Evolutionary conservation across 2,329 filamentous ascomycete genomes (phyloP).

Genomic region (Xylariaceae sp.): DNA sequence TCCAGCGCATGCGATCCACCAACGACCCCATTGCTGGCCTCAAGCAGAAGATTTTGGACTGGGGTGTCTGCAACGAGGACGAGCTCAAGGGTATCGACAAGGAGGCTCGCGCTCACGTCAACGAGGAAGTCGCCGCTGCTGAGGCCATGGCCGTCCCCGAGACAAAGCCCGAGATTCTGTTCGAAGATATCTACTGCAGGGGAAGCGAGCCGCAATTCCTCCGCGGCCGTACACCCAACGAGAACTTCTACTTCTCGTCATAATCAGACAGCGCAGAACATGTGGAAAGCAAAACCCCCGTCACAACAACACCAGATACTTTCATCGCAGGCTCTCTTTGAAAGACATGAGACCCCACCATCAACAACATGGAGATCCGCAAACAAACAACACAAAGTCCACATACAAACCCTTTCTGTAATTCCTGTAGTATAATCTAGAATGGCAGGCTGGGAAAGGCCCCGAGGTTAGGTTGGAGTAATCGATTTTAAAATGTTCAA

Average conservation of each 20-base stretch:
- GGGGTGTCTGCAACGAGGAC: slow-evolving; percentile 85
- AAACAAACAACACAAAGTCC: slow-evolving; percentile 3
- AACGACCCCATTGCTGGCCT: slow-evolving; percentile 97
- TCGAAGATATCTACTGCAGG: slow-evolving; percentile 91
- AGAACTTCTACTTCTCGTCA: slow-evolving; percentile 82
- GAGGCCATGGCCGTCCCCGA: slow-evolving; percentile 85
- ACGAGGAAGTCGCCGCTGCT: slow-evolving; percentile 83
- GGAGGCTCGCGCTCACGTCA: slow-evolving; percentile 79
- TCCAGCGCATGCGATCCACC: slow-evolving; percentile 98
- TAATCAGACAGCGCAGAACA: slow-evolving; percentile 5
- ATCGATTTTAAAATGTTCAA: slow-evolving; percentile 13
- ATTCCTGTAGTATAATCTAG: slow-evolving; percentile 21
- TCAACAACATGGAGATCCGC: slow-evolving; percentile 8
- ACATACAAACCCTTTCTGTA: slow-evolving; percentile 10
- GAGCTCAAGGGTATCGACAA: slow-evolving; percentile 97
- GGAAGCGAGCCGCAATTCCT: slow-evolving; percentile 86
- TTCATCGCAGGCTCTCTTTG: neutral
- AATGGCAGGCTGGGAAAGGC: slow-evolving; percentile 16
- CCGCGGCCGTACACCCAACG: slow-evolving; percentile 78
- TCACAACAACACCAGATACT: neutral
- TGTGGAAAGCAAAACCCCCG: neutral
- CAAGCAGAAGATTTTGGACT: slow-evolving; percentile 97
- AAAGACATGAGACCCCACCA: neutral
- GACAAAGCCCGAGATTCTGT: slow-evolving; percentile 75
- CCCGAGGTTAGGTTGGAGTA: slow-evolving; percentile 14